Percentiles rank a stretch among this genome's conserved stretches.
These are phyloP conservation scores for Allantophomopsis lycopodina DNA, from an alignment of 2,329 filamentous ascomycete species.

Conservation along the genomic window DNA sequence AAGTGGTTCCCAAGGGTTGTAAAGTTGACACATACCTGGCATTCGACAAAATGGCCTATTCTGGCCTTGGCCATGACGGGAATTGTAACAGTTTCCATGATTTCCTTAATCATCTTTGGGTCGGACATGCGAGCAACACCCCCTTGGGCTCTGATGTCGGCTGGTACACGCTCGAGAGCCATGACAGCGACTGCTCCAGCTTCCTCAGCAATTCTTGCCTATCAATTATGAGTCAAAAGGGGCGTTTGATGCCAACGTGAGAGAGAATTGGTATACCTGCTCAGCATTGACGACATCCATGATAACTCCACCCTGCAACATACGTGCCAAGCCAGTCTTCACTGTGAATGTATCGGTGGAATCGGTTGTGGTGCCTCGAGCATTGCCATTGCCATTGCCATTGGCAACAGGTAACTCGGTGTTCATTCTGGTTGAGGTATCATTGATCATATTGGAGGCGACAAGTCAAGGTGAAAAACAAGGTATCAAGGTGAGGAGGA, in stretches of 20 bases:
- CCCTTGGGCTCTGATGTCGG: conserved; percentile 84
- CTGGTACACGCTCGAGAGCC: conserved; percentile 94
- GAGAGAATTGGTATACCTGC: conserved; percentile 34
- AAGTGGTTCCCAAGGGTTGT: background rate
- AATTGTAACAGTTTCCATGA: conserved; percentile 89
- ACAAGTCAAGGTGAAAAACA: too few relatives aligned
- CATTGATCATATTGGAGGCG: too few relatives aligned
- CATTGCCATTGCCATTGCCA: conserved; percentile 6
- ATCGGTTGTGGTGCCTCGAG: conserved; percentile 2
- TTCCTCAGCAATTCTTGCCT: conserved; percentile 94
- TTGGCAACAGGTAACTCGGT: conserved; percentile 28
- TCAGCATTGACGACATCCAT: conserved; percentile 96
- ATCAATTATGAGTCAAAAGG: conserved; percentile 4
- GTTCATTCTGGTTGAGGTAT: conserved; percentile 19
- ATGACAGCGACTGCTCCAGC: conserved; percentile 94
- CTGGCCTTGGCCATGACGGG: conserved; percentile 98
- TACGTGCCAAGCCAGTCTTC: conserved; percentile 91
- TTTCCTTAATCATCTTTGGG: conserved; percentile 86
- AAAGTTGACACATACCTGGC: conserved; percentile 41
- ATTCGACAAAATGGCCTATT: conserved; percentile 97
- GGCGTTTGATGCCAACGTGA: background rate
- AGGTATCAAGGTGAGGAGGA: too few relatives aligned
- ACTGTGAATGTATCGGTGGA: conserved; percentile 50
- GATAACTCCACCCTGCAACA: conserved; percentile 98
- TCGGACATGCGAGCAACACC: conserved; percentile 97